Evolutionary conservation across 148 eudicot species (phyloP), one percentile per base, ranked within the genome.

Genomic region (Vaccinium corymbosum): DNA sequence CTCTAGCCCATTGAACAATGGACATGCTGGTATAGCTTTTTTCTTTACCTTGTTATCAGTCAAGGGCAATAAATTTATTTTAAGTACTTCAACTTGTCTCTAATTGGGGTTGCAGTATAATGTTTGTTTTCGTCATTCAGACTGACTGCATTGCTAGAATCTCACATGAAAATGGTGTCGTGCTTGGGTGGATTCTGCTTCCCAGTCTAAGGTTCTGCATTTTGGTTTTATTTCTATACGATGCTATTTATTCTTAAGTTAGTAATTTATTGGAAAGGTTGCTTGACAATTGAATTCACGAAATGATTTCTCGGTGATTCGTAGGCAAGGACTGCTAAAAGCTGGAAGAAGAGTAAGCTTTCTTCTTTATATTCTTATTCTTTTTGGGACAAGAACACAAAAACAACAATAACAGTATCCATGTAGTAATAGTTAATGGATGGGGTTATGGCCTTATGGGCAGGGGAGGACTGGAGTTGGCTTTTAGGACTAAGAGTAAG

Each of bases 131-230:
- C 78, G 29, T 61, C 46, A 15, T 84, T 57, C 93, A 97, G 99
- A 92, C 93, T 80, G 98, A 97, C 83, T 97, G 99, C 90, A 95
- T 97, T 52, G 98, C 93, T 76, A 97, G 96, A 90, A 93, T 97
- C 85, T 90, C 95, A 77, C 91, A 84, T 57, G 76, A 73, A 80
- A 89, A 90, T 87, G 99, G 96, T 77, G 50, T 52, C 68, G 90
- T 97, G 25, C 86, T 88, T 77, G 98, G 94, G 74, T 97, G 99
- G 99, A 89, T 97, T 90, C 86, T 95, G 84, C 99, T 97, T 89
- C 95, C 92, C 7, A 85, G 83, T 35, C 88, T 97, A 78, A 95
- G 98, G 99, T 97, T 79, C 82, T 76, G 46, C 68, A 62, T 88
- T 13, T 72, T 76, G 76, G 22, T 80, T 70, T 62, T 22, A 5